These are phyloP conservation scores for Talaromyces sp. DNA, from an alignment of 2,329 filamentous ascomycete species.

Conservation along the genomic window DNA sequence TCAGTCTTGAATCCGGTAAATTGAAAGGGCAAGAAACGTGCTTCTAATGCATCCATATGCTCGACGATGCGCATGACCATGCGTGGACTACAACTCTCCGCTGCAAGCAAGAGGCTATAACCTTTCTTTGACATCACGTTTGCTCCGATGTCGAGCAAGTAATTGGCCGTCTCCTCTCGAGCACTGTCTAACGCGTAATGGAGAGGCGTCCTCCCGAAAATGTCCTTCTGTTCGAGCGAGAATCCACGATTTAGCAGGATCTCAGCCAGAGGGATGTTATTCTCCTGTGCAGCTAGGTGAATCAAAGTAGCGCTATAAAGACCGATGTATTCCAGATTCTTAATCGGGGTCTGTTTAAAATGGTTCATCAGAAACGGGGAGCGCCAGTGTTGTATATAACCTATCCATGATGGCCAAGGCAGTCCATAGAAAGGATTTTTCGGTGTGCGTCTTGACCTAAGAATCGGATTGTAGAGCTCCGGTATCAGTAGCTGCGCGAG, in stretches of 20 bases:
- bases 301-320: background rate
- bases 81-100: background rate
- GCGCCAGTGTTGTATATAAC: background rate
- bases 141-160: background rate
- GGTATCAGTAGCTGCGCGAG: background rate
- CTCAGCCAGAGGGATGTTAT: background rate
- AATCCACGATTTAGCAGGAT: background rate
- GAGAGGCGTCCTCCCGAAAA: background rate
- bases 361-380: background rate
- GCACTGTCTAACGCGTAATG: background rate
- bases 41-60: background rate
- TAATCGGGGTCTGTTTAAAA: background rate
- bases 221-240: background rate
- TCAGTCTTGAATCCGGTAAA: background rate
- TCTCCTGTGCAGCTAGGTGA: background rate
- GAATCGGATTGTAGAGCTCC: background rate
- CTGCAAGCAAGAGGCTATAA: background rate
- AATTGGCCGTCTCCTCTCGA: background rate
- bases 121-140: background rate
- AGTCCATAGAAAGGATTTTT: background rate
- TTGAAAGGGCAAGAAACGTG: background rate
- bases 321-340: background rate
- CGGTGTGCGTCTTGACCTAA: background rate
- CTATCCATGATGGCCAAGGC: background rate
- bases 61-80: background rate